These are phyloP conservation scores for Aureoboletus auriporus DNA, from an alignment of 768 basidiomycete genomes.

Conservation along the genomic window DNA sequence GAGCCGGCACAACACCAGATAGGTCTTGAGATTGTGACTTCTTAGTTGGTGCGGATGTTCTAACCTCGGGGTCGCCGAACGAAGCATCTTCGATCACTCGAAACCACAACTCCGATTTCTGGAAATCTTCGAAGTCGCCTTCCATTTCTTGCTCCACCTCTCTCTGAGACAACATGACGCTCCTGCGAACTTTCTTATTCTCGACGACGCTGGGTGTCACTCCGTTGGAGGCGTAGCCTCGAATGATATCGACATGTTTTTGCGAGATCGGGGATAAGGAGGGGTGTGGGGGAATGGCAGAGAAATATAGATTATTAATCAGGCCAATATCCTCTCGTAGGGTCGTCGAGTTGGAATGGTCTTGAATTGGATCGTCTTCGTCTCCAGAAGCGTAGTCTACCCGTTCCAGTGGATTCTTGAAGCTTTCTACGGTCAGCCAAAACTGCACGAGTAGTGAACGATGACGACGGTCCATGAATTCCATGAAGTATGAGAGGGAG, in stretches of 20 bases:
- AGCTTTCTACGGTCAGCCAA: conserved; percentile 96
- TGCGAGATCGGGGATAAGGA: conserved; percentile 61
- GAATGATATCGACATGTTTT: conserved; percentile 69
- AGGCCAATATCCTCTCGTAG: conserved; percentile 85
- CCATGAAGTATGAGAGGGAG: conserved; percentile 94
- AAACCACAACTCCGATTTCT: conserved; percentile 88
- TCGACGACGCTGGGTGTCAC: conserved; percentile 36
- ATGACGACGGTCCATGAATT: conserved; percentile 92
- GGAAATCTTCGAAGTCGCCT: conserved; percentile 87
- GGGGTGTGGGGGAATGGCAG: conserved; percentile 51
- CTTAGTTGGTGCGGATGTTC: background rate
- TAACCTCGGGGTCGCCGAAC: conserved; percentile 15
- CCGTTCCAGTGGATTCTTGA: conserved; percentile 92
- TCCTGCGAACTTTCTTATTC: conserved; percentile 61
- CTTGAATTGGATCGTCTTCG: conserved; percentile 59
- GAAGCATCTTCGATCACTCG: conserved; percentile 76
- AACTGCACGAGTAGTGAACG: conserved; percentile 89
- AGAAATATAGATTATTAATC: conserved; percentile 87
- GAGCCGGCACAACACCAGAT: conserved; percentile 4
- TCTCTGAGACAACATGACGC: conserved; percentile 79
- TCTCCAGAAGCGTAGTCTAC: conserved; percentile 60
- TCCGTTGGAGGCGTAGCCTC: conserved; percentile 55
- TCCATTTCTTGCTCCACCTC: conserved; percentile 89
- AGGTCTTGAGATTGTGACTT: conserved; percentile 8
- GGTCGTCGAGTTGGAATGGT: conserved; percentile 52